Conservation (phyloP, 371 early-diverging fungal species). For the Chytridium lagenaria region DNA sequence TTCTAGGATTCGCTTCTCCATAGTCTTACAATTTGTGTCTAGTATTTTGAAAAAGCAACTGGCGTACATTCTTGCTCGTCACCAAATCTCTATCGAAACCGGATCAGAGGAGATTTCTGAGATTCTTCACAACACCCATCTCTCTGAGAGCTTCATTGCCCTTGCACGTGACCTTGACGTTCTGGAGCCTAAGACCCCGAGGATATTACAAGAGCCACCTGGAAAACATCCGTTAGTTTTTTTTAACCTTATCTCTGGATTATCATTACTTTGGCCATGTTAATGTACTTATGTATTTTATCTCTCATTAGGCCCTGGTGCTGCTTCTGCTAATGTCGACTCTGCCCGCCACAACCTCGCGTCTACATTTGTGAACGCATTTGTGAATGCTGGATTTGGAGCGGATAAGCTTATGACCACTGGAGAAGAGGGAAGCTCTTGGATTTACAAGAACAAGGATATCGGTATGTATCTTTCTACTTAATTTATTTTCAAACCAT, state of each 20-base stretch:
- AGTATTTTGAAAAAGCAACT: conserved; percentile 89
- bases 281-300: too few species aligned
- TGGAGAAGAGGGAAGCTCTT: conserved; percentile 73
- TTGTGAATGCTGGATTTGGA: conserved; percentile 96
- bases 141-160: conserved; percentile 84
- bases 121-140: conserved; percentile 84
- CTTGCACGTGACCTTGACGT: conserved; percentile 94
- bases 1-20: conserved; percentile 1
- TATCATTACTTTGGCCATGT: too few species aligned
- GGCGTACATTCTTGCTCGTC: conserved; percentile 91
- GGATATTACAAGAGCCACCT: conserved; percentile 97
- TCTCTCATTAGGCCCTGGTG: too few species aligned
- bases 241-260: too few species aligned
- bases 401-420: conserved; percentile 86
- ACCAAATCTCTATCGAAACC: conserved; percentile 76
- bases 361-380: conserved; percentile 96
- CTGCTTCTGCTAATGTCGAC: conserved; percentile 74
- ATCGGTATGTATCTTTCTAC: conserved; percentile 53
- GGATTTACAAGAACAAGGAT: conserved; percentile 98
- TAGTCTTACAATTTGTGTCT: conserved; percentile 7
- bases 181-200: conserved; percentile 92
- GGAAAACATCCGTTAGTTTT: conserved; percentile 85
- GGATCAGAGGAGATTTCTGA: conserved; percentile 82
- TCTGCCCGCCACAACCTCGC: conserved; percentile 95
- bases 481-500: too few species aligned